Conservation (phyloP, 225 moss, liverwort and hornwort genomes). For the Antitrichia curtipendula region DNA sequence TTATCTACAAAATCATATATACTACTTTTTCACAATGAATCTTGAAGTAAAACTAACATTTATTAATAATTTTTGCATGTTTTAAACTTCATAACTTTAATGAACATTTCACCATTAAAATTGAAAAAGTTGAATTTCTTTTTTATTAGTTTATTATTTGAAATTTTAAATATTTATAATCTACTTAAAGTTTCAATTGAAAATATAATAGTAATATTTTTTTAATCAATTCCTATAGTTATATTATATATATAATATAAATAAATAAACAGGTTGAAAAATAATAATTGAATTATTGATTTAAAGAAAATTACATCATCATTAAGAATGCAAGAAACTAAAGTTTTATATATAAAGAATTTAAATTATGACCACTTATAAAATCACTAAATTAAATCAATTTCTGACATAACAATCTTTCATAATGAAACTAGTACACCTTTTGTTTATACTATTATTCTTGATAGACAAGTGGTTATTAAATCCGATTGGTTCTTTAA, state of each 20-base stretch:
- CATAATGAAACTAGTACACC: too few relatives aligned
- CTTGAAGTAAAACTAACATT: neutral
- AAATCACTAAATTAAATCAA: too few relatives aligned
- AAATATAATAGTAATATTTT: too few relatives aligned
- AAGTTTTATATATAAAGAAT: neutral
- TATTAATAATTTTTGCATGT: neutral
- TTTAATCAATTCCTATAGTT: neutral
- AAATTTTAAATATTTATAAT: neutral
- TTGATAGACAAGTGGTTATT: neutral
- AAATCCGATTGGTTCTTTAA: rapidly evolving
- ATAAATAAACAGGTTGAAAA: neutral
- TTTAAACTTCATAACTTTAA: neutral
- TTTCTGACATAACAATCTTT: neutral
- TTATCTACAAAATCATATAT: neutral
- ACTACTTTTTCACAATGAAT: neutral
- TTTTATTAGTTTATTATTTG: too few relatives aligned
- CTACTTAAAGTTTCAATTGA: too few relatives aligned
- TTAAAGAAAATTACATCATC: neutral
- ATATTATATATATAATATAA: too few relatives aligned
- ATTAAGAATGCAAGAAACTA: neutral
- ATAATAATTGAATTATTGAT: neutral
- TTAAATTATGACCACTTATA: neutral
- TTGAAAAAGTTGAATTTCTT: too few relatives aligned
- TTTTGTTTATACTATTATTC: neutral
- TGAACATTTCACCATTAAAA: neutral